Base-by-base conservation (phyloP, 1,284 basidiomycete genomes). In the Rhodotorula sp. region DNA sequence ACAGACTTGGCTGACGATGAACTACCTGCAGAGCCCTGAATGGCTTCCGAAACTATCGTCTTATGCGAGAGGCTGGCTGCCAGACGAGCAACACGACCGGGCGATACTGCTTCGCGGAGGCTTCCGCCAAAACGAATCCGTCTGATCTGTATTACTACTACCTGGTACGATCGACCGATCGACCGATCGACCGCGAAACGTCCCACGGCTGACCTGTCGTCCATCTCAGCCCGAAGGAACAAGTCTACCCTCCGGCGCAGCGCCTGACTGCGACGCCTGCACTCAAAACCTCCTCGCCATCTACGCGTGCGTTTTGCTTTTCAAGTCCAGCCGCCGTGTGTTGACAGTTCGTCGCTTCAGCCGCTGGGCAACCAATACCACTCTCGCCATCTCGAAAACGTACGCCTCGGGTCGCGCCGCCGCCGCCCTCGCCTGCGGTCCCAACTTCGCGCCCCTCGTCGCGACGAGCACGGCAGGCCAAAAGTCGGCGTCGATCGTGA, bases 41-140 rank as follows among this genome's bases (percentile, higher is more conserved):
- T 13, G 76, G 76, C 2, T 76, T 77, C 65, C 64, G 53, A 22
- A 76, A 72, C 56, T 77, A 73, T 50, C 28, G 59, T 26, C 28
- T 75, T 28, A 68, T 70, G 54, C 54, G 64, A 26, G 57, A 75
- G 26, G 68, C 63, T 7, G 75, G 75, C 9, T 77, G 76, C 57
- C 64, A 65, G 44, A 68, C 55, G 62, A 57, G 60, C 63, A 68
- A 68, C 28, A 18, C 30, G 51, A 73, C 73, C 9, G 59, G 65
- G 16, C 37, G 46, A 40, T 77, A 74, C 59, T 77, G 76, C 67
- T 73, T 77, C 53, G 75, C 71, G 11, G 68, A 74, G 31, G 76
- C 76, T 10, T 67, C 71, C 4, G 73, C 71, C 18, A 50, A 62
- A 13, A 15, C 34, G 22, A 24, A 63, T 20, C 62, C 63, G 15